Percentiles rank a stretch among this genome's conserved stretches.
phyloP scores from a whole-genome alignment of 306 rosid species.

The Quercus rubra region DNA sequence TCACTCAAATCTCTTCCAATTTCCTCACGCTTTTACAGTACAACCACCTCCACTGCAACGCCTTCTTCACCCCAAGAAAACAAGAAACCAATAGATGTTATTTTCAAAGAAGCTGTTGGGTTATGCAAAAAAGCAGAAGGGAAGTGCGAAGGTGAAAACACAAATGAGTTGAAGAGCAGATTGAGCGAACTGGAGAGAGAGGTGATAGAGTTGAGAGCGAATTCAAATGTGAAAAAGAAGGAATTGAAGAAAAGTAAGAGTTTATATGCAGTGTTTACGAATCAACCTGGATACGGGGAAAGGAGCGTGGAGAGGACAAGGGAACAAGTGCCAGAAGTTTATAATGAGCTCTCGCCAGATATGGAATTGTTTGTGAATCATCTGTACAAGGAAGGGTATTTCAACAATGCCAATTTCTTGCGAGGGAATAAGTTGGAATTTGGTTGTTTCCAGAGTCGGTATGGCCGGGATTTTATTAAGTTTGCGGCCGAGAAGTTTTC shows the following conservation, averaged over 20 bases:
- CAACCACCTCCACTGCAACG: slow-evolving; percentile 2
- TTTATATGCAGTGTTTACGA: slow-evolving; percentile 28
- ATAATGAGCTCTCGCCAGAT: slow-evolving; percentile 52
- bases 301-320: background rate
- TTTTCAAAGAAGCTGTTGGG: slow-evolving; percentile 43
- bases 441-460: slow-evolving; percentile 38
- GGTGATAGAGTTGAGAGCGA: slow-evolving; percentile 20
- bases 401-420: slow-evolving; percentile 53
- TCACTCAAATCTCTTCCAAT: slow-evolving; percentile 4
- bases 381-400: slow-evolving; percentile 57
- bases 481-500: slow-evolving; percentile 45
- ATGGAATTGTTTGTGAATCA: slow-evolving; percentile 45
- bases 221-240: slow-evolving; percentile 11
- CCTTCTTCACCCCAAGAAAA: slow-evolving; percentile 6
- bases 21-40: slow-evolving; percentile 25
- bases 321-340: slow-evolving; percentile 19
- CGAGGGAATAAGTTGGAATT: slow-evolving; percentile 32
- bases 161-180: slow-evolving; percentile 24
- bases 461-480: slow-evolving; percentile 41
- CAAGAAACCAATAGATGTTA: slow-evolving; percentile 32
- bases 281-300: background rate
- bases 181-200: slow-evolving; percentile 32
- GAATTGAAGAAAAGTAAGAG: slow-evolving; percentile 12
- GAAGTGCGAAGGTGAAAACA: slow-evolving; percentile 1
- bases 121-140: slow-evolving; percentile 13